Evolutionary conservation across 2,329 filamentous ascomycete species (phyloP).

Genomic region (Pyrenochaeta sp.): DNA sequence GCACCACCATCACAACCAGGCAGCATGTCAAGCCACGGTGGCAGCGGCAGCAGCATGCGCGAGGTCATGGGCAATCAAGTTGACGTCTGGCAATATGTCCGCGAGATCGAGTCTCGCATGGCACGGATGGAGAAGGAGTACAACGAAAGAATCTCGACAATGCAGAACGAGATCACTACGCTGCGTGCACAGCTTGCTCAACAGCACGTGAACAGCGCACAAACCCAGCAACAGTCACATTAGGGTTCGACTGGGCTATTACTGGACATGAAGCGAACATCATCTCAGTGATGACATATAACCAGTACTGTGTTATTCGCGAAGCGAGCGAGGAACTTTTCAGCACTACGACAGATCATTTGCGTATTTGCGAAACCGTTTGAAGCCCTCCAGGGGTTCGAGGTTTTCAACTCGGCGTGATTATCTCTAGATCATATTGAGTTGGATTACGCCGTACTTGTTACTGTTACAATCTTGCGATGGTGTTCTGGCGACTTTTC

Average conservation of each 20-base stretch:
- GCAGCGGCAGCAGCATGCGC: slow-evolving; percentile 67
- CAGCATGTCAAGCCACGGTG: slow-evolving; percentile 62
- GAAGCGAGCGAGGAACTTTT: too few species aligned
- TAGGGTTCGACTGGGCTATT: slow-evolving; percentile 2
- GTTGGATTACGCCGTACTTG: too few species aligned
- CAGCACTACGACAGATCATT: neutral
- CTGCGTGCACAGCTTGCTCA: slow-evolving; percentile 48
- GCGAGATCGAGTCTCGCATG: slow-evolving; percentile 68
- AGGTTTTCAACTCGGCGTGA: too few species aligned
- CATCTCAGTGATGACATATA: neutral
- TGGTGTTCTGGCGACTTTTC: too few species aligned
- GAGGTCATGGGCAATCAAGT: slow-evolving; percentile 68
- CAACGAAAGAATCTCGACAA: slow-evolving; percentile 51
- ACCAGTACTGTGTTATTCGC: too few species aligned
- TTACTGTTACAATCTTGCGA: too few species aligned
- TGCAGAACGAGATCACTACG: slow-evolving; percentile 55
- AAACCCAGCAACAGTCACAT: slow-evolving; percentile 23
- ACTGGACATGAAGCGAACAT: neutral
- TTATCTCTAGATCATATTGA: too few species aligned
- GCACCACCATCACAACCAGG: slow-evolving; percentile 57
- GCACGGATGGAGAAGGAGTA: slow-evolving; percentile 57
- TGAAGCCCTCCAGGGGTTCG: too few species aligned
- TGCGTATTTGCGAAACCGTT: too few species aligned
- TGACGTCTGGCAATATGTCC: slow-evolving; percentile 75
- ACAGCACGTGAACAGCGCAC: slow-evolving; percentile 38